Evolutionary conservation across 2,329 filamentous ascomycete genomes (phyloP), one percentile per base, ranked within the genome.

Genomic region (Calycina herbarum): DNA sequence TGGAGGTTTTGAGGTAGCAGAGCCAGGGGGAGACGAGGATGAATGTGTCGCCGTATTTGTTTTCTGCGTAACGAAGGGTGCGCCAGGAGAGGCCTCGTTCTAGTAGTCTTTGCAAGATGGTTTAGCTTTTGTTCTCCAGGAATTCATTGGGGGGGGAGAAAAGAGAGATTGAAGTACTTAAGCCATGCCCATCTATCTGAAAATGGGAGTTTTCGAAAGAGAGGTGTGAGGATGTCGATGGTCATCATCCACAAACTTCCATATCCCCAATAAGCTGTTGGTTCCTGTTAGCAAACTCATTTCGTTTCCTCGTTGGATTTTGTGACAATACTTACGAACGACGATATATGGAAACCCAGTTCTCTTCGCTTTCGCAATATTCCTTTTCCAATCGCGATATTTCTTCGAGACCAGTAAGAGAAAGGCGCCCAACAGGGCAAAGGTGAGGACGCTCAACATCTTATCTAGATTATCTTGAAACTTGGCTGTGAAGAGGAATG

Each of bases 291-390:
- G 51, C 15, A 31, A 56, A 11, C 2, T n/a, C 2, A n/a, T 13
- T 6, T 51, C 45, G n/a, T 7, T n/a, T 33, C 3, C 6, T 65
- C 51, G 13, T 42, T 42, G 38, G 64, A 59, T 20, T 29, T 40
- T 59, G 51, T 40, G 24, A 57, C 42, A 33, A 42, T 51, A 72
- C 72, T 73, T 64, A 73, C 72, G 71, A n/a, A 68, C 57, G 48
- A 74, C 42, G 27, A 71, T 42, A 66, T 73, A 74, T 15, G 71
- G 71, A 27, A 74, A 57, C 2, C 72, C 71, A 27, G 69, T 71
- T 60, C 57, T 69, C 64, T 74, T 74, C 24, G 70, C 72, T 56
- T 66, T 66, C 24, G 64, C 60, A 24, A 71, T 61, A 38, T 73
- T 71, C 29, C 57, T 69, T 64, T 63, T 66, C 3, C 68, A 54